Evolutionary conservation across 441 rosid species (phyloP), one percentile per base, ranked within the genome.

Genomic region (Pelargonium fulgidum): DNA sequence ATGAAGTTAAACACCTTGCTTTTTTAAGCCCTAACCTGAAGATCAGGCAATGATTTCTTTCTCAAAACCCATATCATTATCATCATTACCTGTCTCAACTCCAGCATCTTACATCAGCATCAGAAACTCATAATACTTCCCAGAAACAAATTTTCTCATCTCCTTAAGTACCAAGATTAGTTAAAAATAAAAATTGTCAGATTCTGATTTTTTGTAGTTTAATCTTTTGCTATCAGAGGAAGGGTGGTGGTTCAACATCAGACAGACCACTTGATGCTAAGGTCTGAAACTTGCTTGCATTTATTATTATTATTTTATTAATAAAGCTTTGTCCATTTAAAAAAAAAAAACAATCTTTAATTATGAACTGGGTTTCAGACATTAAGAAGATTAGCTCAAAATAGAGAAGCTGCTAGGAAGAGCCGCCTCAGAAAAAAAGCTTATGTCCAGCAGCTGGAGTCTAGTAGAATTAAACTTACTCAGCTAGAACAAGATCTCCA

Each of bases 201-300:
- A 58, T 58, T 58, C 22, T 58, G 20, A 58, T 58, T 14, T 52
- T 7, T n/a, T n/a, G n/a, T 14, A 16, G 20, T 20, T 8, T 4
- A 58, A 16, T 52, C 67, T 63, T 74, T 77, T 73, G 70, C 58
- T 72, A 76, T 83, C 92, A 91, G 99, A 90, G 92, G 82, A 91
- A 86, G 73, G 95, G 81, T 42, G 64, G 44, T 12, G 76, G 86
- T 70, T 83, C 89, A 71, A 80, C 89, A 75, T 89, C 97, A 65
- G 97, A 87, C 59, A 91, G 83, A 75, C 96, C 76, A 24, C 92
- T 85, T 73, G 99, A 94, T 81, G 94, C 99, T 41, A 94, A 94
- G 99, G 99, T 90, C 52, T 44, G 61, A 47, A 48, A 20, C 4
- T n/a, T 63, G 11, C 33, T 47, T 63, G 1, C 14, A 10, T 68